Conservation (phyloP, 2,329 filamentous ascomycete species). For the Hymenoscyphus fraxineus region DNA sequence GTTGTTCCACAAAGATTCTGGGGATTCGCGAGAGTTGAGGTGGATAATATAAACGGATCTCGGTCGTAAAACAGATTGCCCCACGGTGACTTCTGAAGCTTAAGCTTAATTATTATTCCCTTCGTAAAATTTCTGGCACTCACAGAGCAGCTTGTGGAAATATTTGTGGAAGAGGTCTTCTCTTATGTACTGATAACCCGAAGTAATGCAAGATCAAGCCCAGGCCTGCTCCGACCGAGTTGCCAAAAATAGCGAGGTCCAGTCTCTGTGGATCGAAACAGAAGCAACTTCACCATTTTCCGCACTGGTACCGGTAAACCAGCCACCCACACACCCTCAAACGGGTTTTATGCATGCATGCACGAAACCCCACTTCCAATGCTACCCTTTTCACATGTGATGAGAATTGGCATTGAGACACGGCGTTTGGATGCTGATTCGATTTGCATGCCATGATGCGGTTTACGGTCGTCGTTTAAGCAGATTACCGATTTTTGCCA, state of each 20-base stretch:
- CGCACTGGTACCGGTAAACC: neutral
- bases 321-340: neutral
- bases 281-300: neutral
- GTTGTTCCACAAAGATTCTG: neutral
- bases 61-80: neutral
- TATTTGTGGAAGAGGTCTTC: neutral
- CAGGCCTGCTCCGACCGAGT: neutral
- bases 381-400: neutral
- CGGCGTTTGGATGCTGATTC: neutral
- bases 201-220: neutral
- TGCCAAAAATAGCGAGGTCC: neutral
- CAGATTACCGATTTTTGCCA: constrained; percentile 9
- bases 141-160: neutral
- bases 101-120: neutral
- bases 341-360: neutral
- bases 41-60: neutral
- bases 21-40: neutral
- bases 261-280: neutral
- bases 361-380: neutral
- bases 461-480: neutral
- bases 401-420: neutral
- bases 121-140: neutral
- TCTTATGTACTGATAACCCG: neutral
- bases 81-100: neutral
- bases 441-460: neutral